Evolutionary conservation across 73 alveolate genomes (phyloP).

Genomic region (Stentor roeselii): DNA sequence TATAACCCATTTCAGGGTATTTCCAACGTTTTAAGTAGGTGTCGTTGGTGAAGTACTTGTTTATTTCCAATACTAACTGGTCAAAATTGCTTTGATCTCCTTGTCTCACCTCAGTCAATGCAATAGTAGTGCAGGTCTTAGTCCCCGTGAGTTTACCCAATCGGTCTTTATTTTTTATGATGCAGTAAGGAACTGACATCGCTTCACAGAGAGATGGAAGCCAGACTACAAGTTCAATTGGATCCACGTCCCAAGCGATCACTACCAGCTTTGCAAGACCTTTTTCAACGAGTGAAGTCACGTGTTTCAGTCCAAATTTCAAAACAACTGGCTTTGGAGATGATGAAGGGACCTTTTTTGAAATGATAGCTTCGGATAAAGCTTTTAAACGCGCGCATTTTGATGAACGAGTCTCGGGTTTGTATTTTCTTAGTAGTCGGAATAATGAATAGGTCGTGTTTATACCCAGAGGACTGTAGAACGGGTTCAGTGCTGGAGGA

Average conservation of each 20-base stretch:
- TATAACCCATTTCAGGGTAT: too few relatives aligned
- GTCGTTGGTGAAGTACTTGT: too few relatives aligned
- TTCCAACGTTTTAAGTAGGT: too few relatives aligned
- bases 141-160: constrained; percentile 92
- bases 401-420: constrained; percentile 88
- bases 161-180: constrained; percentile 91
- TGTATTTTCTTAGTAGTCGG: constrained; percentile 66
- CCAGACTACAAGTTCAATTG: constrained; percentile 92
- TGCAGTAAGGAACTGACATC: constrained; percentile 90
- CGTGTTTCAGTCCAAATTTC: constrained; percentile 95
- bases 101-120: constrained; percentile 92
- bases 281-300: constrained; percentile 90
- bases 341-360: constrained; percentile 67
- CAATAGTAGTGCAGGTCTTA: constrained; percentile 95
- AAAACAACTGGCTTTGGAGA: constrained; percentile 70
- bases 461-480: constrained; percentile 52
- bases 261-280: constrained; percentile 93
- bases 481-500: constrained; percentile 92
- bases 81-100: constrained; percentile 83
- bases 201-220: constrained; percentile 96
- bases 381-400: constrained; percentile 85
- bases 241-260: constrained; percentile 96
- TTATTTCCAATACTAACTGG: too few relatives aligned
- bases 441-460: constrained; percentile 56
- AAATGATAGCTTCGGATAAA: constrained; percentile 79